A percentile compares a stretch with the other conserved stretches of the same genome.
Conservation (phyloP, 2,329 filamentous ascomycete species). For the Diaporthe citriasiana region DNA sequence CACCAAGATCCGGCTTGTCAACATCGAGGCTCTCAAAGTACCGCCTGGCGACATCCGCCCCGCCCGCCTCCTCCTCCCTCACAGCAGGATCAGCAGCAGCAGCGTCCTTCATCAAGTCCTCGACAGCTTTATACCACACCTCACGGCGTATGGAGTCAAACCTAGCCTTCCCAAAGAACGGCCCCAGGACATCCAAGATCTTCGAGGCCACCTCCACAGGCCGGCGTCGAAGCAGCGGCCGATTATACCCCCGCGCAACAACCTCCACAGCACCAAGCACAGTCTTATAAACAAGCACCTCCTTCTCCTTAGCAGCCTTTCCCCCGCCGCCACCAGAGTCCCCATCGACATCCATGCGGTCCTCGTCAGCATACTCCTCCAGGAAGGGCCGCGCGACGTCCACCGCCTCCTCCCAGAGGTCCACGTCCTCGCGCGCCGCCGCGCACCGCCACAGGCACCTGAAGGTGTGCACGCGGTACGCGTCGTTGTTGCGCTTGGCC, state of each 20-base stretch:
- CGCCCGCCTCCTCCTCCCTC: conserved; percentile 37
- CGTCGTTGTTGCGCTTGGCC: conserved; percentile 91
- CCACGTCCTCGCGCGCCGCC: conserved; percentile 75
- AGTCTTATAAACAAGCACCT: conserved; percentile 59
- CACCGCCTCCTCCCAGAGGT: conserved; percentile 77
- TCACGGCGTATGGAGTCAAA: conserved; percentile 62
- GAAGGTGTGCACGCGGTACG: conserved; percentile 84
- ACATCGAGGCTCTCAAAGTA: conserved; percentile 65
- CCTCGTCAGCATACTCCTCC: conserved; percentile 69
- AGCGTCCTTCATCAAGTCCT: conserved; percentile 62
- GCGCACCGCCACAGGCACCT: conserved; percentile 79
- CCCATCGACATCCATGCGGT: conserved; percentile 77
- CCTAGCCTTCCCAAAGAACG: conserved; percentile 55
- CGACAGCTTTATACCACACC: conserved; percentile 66
- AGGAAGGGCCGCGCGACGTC: conserved; percentile 75
- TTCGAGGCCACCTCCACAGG: conserved; percentile 56
- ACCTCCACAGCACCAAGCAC: conserved; percentile 66
- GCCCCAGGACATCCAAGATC: conserved; percentile 57
- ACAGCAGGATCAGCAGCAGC: conserved; percentile 29
- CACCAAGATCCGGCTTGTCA: conserved; percentile 61
- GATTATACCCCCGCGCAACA: conserved; percentile 64
- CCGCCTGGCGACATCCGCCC: conserved; percentile 47
- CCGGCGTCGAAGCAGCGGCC: conserved; percentile 53
- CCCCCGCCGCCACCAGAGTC: conserved; percentile 56
- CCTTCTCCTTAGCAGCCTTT: conserved; percentile 48